Percentiles rank a stretch among this genome's conserved stretches.
Evolutionary conservation across 2,329 filamentous ascomycete genomes (phyloP).

Genomic region (Neopestalotiopsis clavispora): DNA sequence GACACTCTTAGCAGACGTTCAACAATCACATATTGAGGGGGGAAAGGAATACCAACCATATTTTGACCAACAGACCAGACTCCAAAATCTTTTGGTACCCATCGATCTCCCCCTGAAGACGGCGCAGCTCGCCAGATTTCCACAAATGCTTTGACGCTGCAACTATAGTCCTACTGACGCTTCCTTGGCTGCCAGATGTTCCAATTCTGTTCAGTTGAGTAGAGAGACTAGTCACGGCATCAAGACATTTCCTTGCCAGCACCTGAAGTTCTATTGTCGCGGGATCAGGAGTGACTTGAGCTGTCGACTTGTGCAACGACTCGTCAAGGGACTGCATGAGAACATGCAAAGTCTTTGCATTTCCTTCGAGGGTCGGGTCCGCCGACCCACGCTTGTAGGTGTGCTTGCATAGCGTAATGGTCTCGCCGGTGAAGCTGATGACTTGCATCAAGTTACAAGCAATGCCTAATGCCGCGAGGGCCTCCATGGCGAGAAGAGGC

Average conservation of each 20-base stretch:
- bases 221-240: background rate
- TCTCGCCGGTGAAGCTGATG: background rate
- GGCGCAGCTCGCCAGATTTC: background rate
- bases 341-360: background rate
- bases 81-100: background rate
- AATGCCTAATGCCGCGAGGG: background rate
- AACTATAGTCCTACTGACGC: background rate
- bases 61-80: background rate
- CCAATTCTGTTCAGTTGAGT: background rate
- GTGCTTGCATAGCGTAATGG: background rate
- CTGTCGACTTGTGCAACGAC: background rate
- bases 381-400: background rate
- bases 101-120: background rate
- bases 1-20: background rate
- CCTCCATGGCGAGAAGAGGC: background rate
- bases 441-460: slow-evolving; percentile 1
- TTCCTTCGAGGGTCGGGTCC: background rate
- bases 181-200: background rate
- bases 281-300: background rate
- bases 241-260: background rate
- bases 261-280: background rate
- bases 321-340: background rate
- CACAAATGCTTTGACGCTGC: background rate
- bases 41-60: background rate
- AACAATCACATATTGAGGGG: no score